Evolutionary conservation across 495 filamentous ascomycete genomes (phyloP), one percentile per base, ranked within the genome.

Genomic region (Penicillium mononematosum): DNA sequence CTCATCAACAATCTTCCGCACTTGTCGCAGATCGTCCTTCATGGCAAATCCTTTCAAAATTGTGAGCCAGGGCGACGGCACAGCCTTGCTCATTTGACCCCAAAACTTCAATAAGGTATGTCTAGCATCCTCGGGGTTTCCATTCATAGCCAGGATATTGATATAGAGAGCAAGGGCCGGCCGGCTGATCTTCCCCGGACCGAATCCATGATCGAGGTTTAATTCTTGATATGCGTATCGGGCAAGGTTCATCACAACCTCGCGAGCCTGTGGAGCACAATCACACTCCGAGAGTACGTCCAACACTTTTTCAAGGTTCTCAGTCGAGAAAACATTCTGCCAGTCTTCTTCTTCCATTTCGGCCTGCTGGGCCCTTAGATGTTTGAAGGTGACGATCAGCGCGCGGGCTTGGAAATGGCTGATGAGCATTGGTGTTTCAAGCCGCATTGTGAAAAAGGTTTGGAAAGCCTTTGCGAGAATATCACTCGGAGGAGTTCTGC

Each of bases 11-110:
- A 71, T 60, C 41, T 60, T 62, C 39, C 56, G 61, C 7, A 78
- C 53, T 77, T 63, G 80, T 53, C 60, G 84, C 74, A 50, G 54
- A 52, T 85, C 81, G 10, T 81, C 80, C 58, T 90, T 84, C 56
- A 74, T 73, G 14, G 83, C 84, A 59, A 92, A 86, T 2, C 91
- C 90, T 31, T 74, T 72, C 34, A 94, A 60, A 5, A 92, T 74
- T 12, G 70, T 64, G 3, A 77, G 70, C 84, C 88, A 92, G n/a
- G 80, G 73, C 9, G 73, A 70, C 22, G 67, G 68, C 17, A 61
- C 69, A 12, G 58, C 52, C 19, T 66, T 62, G 31, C 66, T 66
- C 41, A 75, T 56, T 25, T 66, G 70, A 45, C 54, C 43, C 66
- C 73, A 75, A 49, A 79, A 78, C 41, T 80, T 66, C 51, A 80